phyloP scores from a whole-genome alignment of 2,329 filamentous ascomycete species.

The Diatrype stigma region DNA sequence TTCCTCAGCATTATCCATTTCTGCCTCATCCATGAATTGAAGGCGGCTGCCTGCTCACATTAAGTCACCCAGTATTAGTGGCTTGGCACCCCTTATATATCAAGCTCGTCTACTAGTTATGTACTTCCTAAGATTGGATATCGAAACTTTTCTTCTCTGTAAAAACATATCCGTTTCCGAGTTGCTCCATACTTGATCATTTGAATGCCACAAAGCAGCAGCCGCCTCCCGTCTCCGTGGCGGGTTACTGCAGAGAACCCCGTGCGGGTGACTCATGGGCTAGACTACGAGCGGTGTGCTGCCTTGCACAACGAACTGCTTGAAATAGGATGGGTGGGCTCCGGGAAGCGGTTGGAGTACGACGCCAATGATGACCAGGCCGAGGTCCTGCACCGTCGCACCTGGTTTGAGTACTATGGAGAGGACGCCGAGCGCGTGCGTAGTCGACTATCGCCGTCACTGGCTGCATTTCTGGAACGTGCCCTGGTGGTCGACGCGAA shows the following conservation, averaged over 20 bases:
- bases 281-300: slow-evolving; percentile 16
- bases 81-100: no score
- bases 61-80: no score
- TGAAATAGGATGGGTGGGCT: slow-evolving; percentile 5
- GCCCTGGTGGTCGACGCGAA: slow-evolving; percentile 5
- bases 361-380: background rate
- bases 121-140: no score
- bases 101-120: no score
- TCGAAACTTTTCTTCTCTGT: no score
- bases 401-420: slow-evolving; percentile 4
- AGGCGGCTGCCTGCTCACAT: no score
- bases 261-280: slow-evolving; percentile 1
- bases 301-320: slow-evolving; percentile 13
- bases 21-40: no score
- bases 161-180: no score
- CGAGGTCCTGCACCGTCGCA: background rate
- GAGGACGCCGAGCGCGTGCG: slow-evolving; percentile 1
- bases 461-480: slow-evolving; percentile 10
- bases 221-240: background rate
- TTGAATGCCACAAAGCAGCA: no score
- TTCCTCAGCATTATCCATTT: no score
- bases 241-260: background rate
- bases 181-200: no score
- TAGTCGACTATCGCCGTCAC: slow-evolving; percentile 8
- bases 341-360: background rate